Conservation (phyloP, 192 early-diverging fungal genomes). For the Podila epicladia region DNA sequence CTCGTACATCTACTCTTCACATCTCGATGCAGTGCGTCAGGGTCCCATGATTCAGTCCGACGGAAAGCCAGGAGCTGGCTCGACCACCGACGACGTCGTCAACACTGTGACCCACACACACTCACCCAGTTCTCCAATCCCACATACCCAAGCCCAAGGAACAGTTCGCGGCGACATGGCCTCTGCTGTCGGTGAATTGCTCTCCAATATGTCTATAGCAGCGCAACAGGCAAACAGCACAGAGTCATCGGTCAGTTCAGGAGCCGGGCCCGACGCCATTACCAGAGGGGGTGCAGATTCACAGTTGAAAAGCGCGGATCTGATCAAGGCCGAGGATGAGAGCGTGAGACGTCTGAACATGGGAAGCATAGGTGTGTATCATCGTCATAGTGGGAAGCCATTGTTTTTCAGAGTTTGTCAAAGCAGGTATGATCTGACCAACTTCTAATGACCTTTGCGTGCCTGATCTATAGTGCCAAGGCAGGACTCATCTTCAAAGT, state of each 20-base stretch:
- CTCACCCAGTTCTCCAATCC: not conserved
- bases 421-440: not conserved
- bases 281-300: conserved; percentile 14
- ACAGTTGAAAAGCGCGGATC: conserved; percentile 36
- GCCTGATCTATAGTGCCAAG: conserved; percentile 22
- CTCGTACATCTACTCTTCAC: conserved; percentile 71
- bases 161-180: conserved; percentile 2
- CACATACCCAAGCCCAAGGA: not conserved
- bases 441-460: not conserved
- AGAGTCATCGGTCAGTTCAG: conserved; percentile 1
- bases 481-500: conserved; percentile 36
- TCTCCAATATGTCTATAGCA: conserved; percentile 22
- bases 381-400: too few species aligned
- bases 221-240: conserved; percentile 15
- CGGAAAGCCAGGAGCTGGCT: conserved; percentile 27
- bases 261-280: not conserved
- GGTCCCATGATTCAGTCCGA: conserved; percentile 11
- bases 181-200: conserved; percentile 15
- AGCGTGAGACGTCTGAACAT: conserved; percentile 42
- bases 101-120: not conserved
- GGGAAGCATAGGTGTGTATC: conserved; percentile 33
- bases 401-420: not conserved
- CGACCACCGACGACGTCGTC: conserved; percentile 6
- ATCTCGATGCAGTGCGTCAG: conserved; percentile 31
- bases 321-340: conserved; percentile 44